Evolutionary conservation across 2,329 filamentous ascomycete genomes (phyloP), one percentile per base, ranked within the genome.

Genomic region (Phaeophleospora eucalypticola): DNA sequence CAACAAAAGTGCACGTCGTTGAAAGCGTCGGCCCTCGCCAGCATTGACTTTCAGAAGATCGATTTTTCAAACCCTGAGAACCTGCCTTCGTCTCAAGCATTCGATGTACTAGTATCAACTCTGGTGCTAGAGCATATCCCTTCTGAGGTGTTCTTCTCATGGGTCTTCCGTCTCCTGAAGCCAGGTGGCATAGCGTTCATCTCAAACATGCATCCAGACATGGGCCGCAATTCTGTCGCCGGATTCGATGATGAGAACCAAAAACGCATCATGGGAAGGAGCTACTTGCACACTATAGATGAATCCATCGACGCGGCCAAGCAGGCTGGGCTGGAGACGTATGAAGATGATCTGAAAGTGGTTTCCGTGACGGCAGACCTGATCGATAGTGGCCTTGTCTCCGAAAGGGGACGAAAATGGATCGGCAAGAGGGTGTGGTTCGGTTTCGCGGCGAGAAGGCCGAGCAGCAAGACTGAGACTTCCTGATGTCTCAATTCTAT

Each of bases 201-300:
- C n/a, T 84, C 81, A 1, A 85, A 84, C 57, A 86, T 86, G 82
- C 82, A 86, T 60, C 65, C 72, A 1, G 77, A 83, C 2, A 84
- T 85, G 81, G 81, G 80, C 1, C 52, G 53, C 12, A 69, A 74
- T 14, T 77, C 75, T 19, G 80, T 82, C 58, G 82, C 82, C 0
- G 82, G 82, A 0, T 85, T 86, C 57, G 69, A 80, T 10, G 78
- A 81, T 4, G 65, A 63, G 15, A 72, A 73, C 1, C 75, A 74
- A 3, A 68, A 71, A 39, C 84, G 85, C 67, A 72, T 86, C 14
- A 68, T 79, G 38, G 79, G 80, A 1, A 71, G 65, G 20, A 84
- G 81, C 59, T 84, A 75, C 63, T 72, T 73, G 34, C 74, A 86
- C 66, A 71, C 68, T 10, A 60, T 79, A 16, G 52, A 64, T 3